Conservation (phyloP, 768 basidiomycete species). For the Kwoniella dejecticola region DNA sequence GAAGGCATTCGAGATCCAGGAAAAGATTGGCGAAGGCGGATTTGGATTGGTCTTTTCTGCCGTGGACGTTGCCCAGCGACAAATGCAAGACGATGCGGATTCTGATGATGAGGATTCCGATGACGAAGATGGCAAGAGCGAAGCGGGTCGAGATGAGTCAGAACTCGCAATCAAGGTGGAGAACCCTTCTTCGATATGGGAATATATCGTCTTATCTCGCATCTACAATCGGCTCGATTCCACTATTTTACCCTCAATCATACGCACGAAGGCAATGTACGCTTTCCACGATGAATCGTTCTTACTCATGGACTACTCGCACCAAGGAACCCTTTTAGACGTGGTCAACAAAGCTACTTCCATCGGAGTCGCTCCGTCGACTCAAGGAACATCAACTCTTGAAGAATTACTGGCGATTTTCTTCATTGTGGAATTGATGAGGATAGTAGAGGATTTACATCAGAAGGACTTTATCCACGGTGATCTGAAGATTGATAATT, state of each 20-base stretch:
- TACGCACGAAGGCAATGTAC: conserved; percentile 76
- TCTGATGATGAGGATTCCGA: conserved; percentile 60
- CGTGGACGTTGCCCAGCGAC: conserved; percentile 56
- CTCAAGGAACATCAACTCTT: conserved; percentile 60
- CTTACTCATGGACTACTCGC: conserved; percentile 81
- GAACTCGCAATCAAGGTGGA: conserved; percentile 86
- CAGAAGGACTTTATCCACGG: conserved; percentile 86
- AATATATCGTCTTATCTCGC: conserved; percentile 79
- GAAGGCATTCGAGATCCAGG: conserved; percentile 68
- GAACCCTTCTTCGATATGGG: conserved; percentile 85
- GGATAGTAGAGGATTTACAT: conserved; percentile 80
- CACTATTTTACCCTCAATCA: conserved; percentile 66
- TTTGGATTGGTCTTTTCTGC: conserved; percentile 95
- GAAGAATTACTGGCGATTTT: conserved; percentile 94
- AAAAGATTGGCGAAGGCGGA: conserved; percentile 94
- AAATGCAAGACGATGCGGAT: conserved; percentile 34
- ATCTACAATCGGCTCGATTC: conserved; percentile 68
- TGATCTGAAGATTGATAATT: conserved; percentile 99
- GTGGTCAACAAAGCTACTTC: conserved; percentile 80
- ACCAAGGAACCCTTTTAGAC: conserved; percentile 88
- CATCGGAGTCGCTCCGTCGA: conserved; percentile 65
- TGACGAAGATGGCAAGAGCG: conserved; percentile 58
- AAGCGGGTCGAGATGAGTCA: conserved; percentile 60
- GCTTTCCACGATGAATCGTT: conserved; percentile 86
- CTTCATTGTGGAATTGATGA: conserved; percentile 87